Conservation (phyloP, 352 stramenopile species). For the Phytophthora colocasiae region DNA sequence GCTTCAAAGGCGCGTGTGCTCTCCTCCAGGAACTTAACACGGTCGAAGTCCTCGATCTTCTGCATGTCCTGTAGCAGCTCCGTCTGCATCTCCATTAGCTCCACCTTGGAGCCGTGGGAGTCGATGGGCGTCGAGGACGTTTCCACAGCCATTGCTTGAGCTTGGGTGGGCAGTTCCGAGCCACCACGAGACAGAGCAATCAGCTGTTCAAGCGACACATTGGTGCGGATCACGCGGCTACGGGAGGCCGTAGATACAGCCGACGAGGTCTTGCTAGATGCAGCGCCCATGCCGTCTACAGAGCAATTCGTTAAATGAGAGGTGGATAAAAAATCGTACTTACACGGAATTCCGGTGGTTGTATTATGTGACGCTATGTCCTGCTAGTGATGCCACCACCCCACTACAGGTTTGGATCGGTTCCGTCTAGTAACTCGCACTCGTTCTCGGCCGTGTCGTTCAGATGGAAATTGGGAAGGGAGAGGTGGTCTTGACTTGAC, state of each 20-base stretch:
- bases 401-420: slow-evolving; percentile 12
- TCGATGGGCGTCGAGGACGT: slow-evolving; percentile 33
- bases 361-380: background rate
- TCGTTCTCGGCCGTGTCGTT: slow-evolving; percentile 19
- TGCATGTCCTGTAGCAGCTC: slow-evolving; percentile 58
- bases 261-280: slow-evolving; percentile 35
- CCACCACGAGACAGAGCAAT: slow-evolving; percentile 30
- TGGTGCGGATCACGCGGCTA: slow-evolving; percentile 42
- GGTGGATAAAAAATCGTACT: slow-evolving; percentile 23
- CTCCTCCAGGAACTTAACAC: slow-evolving; percentile 62
- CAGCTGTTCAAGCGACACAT: slow-evolving; percentile 50
- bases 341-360: slow-evolving; percentile 24
- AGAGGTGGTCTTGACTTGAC: slow-evolving; percentile 11
- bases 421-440: slow-evolving; percentile 15
- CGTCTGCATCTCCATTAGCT: slow-evolving; percentile 68
- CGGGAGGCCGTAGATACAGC: slow-evolving; percentile 18
- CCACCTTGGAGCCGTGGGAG: slow-evolving; percentile 16
- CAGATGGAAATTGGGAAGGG: slow-evolving; percentile 16
- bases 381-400: slow-evolving; percentile 12
- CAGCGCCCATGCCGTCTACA: slow-evolving; percentile 33
- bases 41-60: slow-evolving; percentile 62
- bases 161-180: background rate
- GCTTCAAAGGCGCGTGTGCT: slow-evolving; percentile 57
- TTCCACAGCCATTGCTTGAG: slow-evolving; percentile 23
- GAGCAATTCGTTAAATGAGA: slow-evolving; percentile 20